Percentiles rank a stretch among this genome's conserved stretches.
These are phyloP conservation scores for Fusarium pininemorale DNA, from an alignment of 2,329 filamentous ascomycete species.

Conservation along the genomic window DNA sequence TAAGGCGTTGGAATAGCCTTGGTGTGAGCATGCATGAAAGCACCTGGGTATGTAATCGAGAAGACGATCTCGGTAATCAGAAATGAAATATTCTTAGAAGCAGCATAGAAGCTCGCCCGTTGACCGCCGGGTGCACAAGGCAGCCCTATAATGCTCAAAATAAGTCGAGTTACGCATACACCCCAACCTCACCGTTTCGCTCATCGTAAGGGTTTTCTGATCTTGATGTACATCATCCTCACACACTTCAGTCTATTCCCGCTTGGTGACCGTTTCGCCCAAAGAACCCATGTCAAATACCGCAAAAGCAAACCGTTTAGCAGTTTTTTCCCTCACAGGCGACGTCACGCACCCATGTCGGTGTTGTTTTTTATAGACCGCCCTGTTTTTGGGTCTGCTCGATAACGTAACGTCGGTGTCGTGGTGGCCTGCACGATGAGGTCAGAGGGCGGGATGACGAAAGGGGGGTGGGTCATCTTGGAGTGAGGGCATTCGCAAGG, in stretches of 20 bases:
- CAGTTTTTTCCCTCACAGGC: neutral
- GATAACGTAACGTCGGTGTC: slow-evolving; percentile 3
- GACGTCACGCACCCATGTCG: slow-evolving; percentile 18
- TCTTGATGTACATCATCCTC: slow-evolving; percentile 15
- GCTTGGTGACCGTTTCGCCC: slow-evolving; percentile 11
- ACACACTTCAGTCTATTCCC: neutral
- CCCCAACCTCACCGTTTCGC: slow-evolving; percentile 2
- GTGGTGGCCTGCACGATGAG: slow-evolving; percentile 41
- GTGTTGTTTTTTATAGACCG: slow-evolving; percentile 30
- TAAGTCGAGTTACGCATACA: neutral
- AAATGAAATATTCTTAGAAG: slow-evolving; percentile 32
- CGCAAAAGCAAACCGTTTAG: slow-evolving; percentile 2
- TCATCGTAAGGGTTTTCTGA: neutral
- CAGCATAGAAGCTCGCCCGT: neutral
- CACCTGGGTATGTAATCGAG: neutral
- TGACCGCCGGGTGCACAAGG: slow-evolving; percentile 7
- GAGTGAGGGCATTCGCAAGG: slow-evolving; percentile 23
- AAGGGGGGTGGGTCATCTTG: slow-evolving; percentile 16
- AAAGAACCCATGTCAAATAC: slow-evolving; percentile 8
- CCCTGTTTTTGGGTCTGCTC: slow-evolving; percentile 22
- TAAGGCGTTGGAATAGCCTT: slow-evolving; percentile 32
- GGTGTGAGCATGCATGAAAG: neutral
- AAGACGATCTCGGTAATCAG: neutral
- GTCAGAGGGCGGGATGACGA: slow-evolving; percentile 44
- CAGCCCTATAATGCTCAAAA: slow-evolving; percentile 1